Base-by-base conservation (phyloP, 805 yeast species). In the Saturnispora silvae region DNA sequence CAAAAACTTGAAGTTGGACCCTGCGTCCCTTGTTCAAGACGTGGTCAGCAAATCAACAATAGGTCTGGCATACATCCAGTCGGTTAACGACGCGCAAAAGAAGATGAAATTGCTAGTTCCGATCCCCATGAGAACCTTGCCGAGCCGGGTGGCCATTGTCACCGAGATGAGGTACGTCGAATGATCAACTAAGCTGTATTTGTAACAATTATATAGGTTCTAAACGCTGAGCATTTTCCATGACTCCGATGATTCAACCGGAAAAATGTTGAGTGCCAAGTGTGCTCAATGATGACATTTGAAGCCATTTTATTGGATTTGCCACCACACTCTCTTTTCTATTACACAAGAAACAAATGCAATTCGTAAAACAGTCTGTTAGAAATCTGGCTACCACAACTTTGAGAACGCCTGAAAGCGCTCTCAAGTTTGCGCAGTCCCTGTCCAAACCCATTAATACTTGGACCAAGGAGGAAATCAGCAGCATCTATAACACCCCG, bases 161-260 rank as follows among this genome's bases (percentile, higher is more conserved):
- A 94, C 96, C 2, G 73, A 75, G 28, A 76, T 75, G 48, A 77
- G 94, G 46, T 92, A 84, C 56, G 72, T 77, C 35, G 99, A 92
- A 61, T 89, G 59, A 51, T 23, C n/a, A n/a, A n/a, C n/a, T n/a
- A n/a, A n/a, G n/a, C n/a, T n/a, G n/a, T n/a, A n/a, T 14, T 25
- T 17, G 23, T 22, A 20, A 19, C n/a, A 28, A 26, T 26, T 27
- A 20, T 9, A 34, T 34, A 27, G 72, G 22, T 11, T 26, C 6
- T 22, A 7, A 22, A 10, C 19, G 20, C 24, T 35, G 38, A 35
- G 38, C 38, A 20, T n/a, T 28, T 35, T 20, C 22, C n/a, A 23
- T 35, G 38, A 35, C 38, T 35, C 38, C 38, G 28, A 19, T 35
- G 38, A 35, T 35, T 35, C 38, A 29, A 11, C 22, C 24, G 10